phyloP scores from a whole-genome alignment of 1,139 yeast genomes.

The Geotrichum reessii region DNA sequence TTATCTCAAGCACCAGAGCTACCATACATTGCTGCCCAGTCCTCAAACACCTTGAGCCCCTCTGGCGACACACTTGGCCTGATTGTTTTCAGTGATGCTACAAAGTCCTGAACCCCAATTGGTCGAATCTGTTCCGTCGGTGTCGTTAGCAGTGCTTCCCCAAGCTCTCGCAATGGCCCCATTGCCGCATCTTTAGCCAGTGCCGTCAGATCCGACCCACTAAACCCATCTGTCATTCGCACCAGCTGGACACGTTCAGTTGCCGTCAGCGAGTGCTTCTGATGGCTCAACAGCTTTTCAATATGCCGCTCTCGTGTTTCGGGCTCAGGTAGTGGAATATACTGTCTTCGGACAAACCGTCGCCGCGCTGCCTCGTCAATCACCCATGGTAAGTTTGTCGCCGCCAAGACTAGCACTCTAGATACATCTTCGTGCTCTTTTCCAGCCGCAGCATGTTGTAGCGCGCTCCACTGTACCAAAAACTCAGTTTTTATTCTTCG shows the following conservation, averaged over 20 bases:
- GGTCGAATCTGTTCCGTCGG: constrained; percentile 85
- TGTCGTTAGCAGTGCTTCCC: constrained; percentile 78
- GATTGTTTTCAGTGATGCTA: constrained; percentile 69
- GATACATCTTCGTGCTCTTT: constrained; percentile 50
- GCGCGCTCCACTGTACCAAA: constrained; percentile 90
- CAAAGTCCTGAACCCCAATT: constrained; percentile 68
- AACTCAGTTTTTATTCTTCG: constrained; percentile 91
- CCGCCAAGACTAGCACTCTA: constrained; percentile 86
- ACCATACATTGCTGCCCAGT: constrained; percentile 88
- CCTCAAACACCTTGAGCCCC: constrained; percentile 72
- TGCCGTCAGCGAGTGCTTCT: constrained; percentile 60
- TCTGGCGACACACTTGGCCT: constrained; percentile 89
- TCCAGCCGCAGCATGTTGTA: constrained; percentile 91
- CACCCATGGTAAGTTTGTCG: constrained; percentile 96
- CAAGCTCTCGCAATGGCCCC: constrained; percentile 91
- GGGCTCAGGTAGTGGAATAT: constrained; percentile 88
- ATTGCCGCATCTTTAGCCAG: constrained; percentile 96
- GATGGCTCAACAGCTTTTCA: constrained; percentile 61
- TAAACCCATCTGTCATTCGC: constrained; percentile 66
- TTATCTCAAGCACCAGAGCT: constrained; percentile 69
- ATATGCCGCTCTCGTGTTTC: constrained; percentile 77
- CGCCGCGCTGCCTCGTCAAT: constrained; percentile 98
- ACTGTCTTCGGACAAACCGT: constrained; percentile 86
- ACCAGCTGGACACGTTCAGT: constrained; percentile 59
- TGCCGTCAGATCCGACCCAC: constrained; percentile 94